Evolutionary conservation across 1,284 basidiomycete genomes (phyloP), one percentile per base, ranked within the genome.

Genomic region (Cystobasidium sp.): DNA sequence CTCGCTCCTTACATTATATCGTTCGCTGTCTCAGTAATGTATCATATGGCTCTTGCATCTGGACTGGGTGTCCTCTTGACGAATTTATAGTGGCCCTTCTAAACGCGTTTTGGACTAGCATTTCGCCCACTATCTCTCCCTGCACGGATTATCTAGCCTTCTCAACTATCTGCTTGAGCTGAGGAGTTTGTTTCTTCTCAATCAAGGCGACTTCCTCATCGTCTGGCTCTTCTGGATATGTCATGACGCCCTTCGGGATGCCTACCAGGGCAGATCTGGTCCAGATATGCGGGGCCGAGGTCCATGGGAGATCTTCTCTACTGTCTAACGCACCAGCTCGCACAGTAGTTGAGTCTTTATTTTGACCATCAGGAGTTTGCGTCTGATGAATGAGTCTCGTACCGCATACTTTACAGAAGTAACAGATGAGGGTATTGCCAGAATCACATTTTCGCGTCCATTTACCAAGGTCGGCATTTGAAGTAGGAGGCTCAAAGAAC

Each of bases 221-320:
- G 20, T 43, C 47, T 55, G 64, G 64, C 22, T 66, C 24, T 43
- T 53, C 64, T 5, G 64, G 64, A 53, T 52, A 66, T 8, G 64
- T 18, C 49, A 52, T 51, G 14, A 53, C 64, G 20, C 64, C 64
- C 41, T 53, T 66, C 1, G 64, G 64, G 7, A 66, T 66, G 20
- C 39, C 39, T 31, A 66, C 64, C 12, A 66, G 64, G n/a, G 64
- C 64, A 37, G 64, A 66, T 20, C 61, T 66, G 5, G 64, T 66
- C 64, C 64, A 66, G 20, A 66, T 66, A 47, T 66, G 64, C 18
- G 49, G 51, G 31, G 64, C 64, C 6, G 47, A 39, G 7, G 64
- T 53, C 64, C 64, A 66, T n/a, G 64, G 64, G 20, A 66, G 31
- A 39, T 66, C 49, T 8, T 9, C 9, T 24, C 64, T 37, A 12